Evolutionary conservation across 164 flowering plant species (phyloP), one percentile per base, ranked within the genome.

Genomic region (Nymphaea colorata): DNA sequence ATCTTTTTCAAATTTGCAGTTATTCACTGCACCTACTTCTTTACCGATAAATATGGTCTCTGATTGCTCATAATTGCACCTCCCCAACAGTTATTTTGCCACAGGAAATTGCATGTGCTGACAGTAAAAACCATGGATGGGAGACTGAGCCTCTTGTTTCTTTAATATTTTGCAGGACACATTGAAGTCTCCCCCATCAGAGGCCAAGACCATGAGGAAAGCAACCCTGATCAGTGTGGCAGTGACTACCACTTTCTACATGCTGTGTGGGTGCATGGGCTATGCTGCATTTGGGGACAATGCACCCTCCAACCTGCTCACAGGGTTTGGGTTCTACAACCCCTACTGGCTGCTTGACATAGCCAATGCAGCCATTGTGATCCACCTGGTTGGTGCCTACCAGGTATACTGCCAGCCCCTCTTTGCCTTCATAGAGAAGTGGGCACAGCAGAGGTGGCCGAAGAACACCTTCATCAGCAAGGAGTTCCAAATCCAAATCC

Each of bases 351-450:
- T 86, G 4, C 74, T 86, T 2, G 91, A 84, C 69, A 82, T 86
- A 2, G 91, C 88, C 66, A 86, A 86, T 67, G 81, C 77, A 0
- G 85, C 87, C 67, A 80, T 85, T 2, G 87, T 81, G 18, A 71
- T 87, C 77, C 91, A 85, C 77, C 81, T 87, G 0, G 84, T 87
- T 3, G 88, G 91, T 18, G 91, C 88, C 2, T 87, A 83, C 77
- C 91, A 86, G 74, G 88, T 86, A 61, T 84, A 57, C 53, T 77
- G 77, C 74, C 91, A 84, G 67, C 88, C 91, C 43, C 67, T 87
- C 12, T 85, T 85, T 43, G 87, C 91, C 64, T 85, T 87, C 74
- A 41, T 87, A 3, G 88, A 87, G 71, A 83, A 83, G 73, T 66
- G 69, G 68, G 85, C 85, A 4, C 18, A 66, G 3, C 44, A 75